A percentile compares a stretch with the other conserved stretches of the same genome.
phyloP scores from a whole-genome alignment of 352 stramenopile genomes.

The Pythium dissimile region DNA sequence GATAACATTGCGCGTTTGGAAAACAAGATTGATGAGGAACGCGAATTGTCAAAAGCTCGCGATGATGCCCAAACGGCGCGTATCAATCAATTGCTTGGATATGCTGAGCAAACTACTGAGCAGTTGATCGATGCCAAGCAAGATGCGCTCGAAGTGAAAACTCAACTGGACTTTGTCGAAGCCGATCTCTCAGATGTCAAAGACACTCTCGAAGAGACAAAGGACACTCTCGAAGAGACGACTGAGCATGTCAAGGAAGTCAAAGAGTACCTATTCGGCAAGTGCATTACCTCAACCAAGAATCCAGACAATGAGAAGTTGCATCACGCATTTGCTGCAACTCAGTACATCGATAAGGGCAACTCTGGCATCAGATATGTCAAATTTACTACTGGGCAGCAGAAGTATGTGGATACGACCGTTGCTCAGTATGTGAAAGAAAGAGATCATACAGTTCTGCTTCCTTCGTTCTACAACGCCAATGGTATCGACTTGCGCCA shows the following conservation, averaged over 20 bases:
- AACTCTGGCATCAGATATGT: not conserved
- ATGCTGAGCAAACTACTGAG: too few relatives aligned
- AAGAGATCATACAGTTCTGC: not conserved
- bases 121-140: too few relatives aligned
- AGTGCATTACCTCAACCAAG: not conserved
- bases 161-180: too few relatives aligned
- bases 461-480: not conserved
- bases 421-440: not conserved
- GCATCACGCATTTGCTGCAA: not conserved
- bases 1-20: too few relatives aligned
- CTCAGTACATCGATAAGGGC: not conserved
- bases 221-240: not conserved
- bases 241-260: not conserved
- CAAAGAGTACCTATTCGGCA: not conserved
- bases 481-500: not conserved
- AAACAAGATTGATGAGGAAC: too few relatives aligned
- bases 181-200: too few relatives aligned
- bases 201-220: not conserved
- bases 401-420: not conserved
- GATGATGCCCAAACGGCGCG: too few relatives aligned
- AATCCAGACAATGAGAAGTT: not conserved
- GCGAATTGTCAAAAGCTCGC: too few relatives aligned
- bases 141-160: too few relatives aligned
- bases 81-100: too few relatives aligned
- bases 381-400: not conserved